Percentiles rank a stretch among this genome's conserved stretches.
Conservation (phyloP, 176 grass and related monocot genomes). For the Aegilops bicornis region DNA sequence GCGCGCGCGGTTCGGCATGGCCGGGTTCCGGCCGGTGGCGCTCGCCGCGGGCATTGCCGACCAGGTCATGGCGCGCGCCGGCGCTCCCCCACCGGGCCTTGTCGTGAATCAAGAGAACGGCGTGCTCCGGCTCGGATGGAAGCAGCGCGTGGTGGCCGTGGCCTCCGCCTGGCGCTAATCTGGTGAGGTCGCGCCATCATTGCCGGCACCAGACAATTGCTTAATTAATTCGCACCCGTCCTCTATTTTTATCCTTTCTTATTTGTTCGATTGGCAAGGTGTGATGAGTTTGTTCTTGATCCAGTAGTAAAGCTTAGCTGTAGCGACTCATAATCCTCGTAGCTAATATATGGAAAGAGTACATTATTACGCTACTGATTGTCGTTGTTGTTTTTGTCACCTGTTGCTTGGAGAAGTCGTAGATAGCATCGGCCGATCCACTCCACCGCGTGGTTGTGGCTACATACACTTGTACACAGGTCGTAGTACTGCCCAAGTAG, state of each 20-base stretch:
- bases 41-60: constrained; percentile 42
- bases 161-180: constrained; percentile 77
- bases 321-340: constrained; percentile 51
- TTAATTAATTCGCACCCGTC: constrained; percentile 39
- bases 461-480: not conserved
- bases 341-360: constrained; percentile 57
- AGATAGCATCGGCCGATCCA: not conserved
- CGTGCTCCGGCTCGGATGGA: constrained; percentile 63
- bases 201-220: constrained; percentile 26
- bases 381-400: not conserved
- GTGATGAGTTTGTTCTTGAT: constrained; percentile 48
- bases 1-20: constrained; percentile 84
- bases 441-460: not conserved
- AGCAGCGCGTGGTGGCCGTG: constrained; percentile 70
- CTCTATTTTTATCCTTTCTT: not conserved
- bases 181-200: constrained; percentile 26
- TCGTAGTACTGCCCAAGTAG: constrained; percentile 20
- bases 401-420: constrained; percentile 3
- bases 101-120: constrained; percentile 60
- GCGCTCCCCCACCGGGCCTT: constrained; percentile 22
- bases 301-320: constrained; percentile 45
- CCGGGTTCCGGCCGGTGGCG: constrained; percentile 54
- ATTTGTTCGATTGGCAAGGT: constrained; percentile 27
- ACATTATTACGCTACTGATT: constrained; percentile 23
- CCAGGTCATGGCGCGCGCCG: constrained; percentile 42